Base-by-base conservation (phyloP, 2,329 filamentous ascomycete species). In the Alternaria solani region DNA sequence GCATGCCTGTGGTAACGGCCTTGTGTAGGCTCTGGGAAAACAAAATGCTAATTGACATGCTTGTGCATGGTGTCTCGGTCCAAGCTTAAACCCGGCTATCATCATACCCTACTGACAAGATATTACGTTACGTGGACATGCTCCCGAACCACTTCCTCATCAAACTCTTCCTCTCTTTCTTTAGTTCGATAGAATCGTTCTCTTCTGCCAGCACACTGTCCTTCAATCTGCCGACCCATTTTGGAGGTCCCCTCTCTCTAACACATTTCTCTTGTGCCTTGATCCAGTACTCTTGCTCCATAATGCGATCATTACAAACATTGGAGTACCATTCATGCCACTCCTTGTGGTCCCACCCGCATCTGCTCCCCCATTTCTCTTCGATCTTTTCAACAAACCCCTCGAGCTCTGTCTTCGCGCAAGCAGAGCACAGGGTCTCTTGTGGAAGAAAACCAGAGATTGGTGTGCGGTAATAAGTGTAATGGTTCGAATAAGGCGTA, bases 231-330 rank as follows among this genome's bases (percentile, higher is more conserved):
- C 49, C 47, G 12, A 55, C 59, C 38, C 23, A 44, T 32, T 26
- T 55, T 41, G 49, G 58, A 23, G 58, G 55, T 8, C 65, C 57
- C 28, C 58, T 61, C 53, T 72, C 71, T 42, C 57, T 62, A 1
- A 75, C 69, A 18, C 68, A 64, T 38, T 63, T 64, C 56, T 75
- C 70, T 55, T 77, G 75, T 46, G 73, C 71, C 44, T 61, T 61
- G 42, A 70, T 65, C 74, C 73, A 76, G 42, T 71, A 77, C 26
- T 64, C 69, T 14, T 42, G 12, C 44, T 75, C 73, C 51, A 63
- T 62, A 7, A 62, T 59, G 3, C 75, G 55, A 28, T 74, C 67
- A 2, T 53, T 63, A 1, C 59, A 38, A 1, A 66, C 47, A 28
- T 68, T 66, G 8, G 57, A 61, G 36, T 69, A 65, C 73, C 72